Evolutionary conservation across 2,329 filamentous ascomycete genomes (phyloP), one percentile per base, ranked within the genome.

Genomic region (Phialophora expanda): DNA sequence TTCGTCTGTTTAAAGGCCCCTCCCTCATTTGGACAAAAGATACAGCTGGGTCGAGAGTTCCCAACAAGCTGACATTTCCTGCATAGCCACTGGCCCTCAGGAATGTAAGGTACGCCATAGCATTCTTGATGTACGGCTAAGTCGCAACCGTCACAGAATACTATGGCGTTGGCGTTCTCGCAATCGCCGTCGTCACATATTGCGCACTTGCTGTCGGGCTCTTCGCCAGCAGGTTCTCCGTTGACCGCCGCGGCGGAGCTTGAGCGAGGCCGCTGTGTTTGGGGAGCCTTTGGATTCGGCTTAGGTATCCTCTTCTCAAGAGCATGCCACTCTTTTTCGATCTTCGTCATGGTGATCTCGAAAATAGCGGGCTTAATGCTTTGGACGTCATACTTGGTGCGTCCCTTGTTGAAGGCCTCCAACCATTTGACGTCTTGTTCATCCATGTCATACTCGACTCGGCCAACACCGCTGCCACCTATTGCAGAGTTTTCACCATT

Each of bases 131-230:
- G 95, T 9, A 99, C 95, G 3, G 95, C 95, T 59, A 99, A 83
- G 78, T 99, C 96, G 78, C 95, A 99, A 2, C 95, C 95, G 76
- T 99, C 95, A 76, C 95, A 99, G 76, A 99, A 99, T 24, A 99
- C 95, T 74, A 99, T 99, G 0, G 95, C 95, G 75, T 99, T 99
- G 24, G 95, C 96, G 77, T 99, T 99, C 79, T 99, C 95, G 75
- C 95, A 99, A 75, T 99, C 95, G n/a, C 95, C 95, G 75, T 99
- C 95, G 75, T 99, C 95, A 76, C 95, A 99, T 65, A 99, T 96
- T 24, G 92, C 93, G 76, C 95, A 99, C 78, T 97, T 98, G 73
- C 90, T 97, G 78, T 99, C 95, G 73, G 95, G 93, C 78, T 98
- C 94, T 79, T 98, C 95, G 22, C 92, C 92, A 30, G 86, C 79